Evolutionary conservation across 1,139 yeast genomes (phyloP).

Genomic region (Debaryomyces sp.): DNA sequence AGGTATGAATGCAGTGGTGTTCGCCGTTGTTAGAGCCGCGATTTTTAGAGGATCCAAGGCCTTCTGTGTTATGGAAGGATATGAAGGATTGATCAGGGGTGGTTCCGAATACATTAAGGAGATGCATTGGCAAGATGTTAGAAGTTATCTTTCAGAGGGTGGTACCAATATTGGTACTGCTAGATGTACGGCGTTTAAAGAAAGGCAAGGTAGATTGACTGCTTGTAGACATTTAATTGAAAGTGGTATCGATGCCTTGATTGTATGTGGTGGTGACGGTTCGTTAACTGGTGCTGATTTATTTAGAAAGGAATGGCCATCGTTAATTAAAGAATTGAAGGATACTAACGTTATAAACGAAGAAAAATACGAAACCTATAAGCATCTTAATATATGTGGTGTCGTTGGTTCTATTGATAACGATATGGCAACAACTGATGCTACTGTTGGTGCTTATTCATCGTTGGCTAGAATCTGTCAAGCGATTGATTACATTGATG

Average conservation of each 20-base stretch:
- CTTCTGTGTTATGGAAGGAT: constrained; percentile 76
- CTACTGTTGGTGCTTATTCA: constrained; percentile 81
- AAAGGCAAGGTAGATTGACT: constrained; percentile 64
- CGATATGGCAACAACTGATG: constrained; percentile 82
- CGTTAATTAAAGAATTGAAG: constrained; percentile 63
- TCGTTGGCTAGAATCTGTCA: constrained; percentile 76
- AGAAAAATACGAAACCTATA: constrained; percentile 55
- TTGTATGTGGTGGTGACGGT: constrained; percentile 88
- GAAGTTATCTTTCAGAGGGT: constrained; percentile 74
- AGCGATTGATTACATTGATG: constrained; percentile 80
- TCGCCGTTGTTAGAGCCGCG: constrained; percentile 79
- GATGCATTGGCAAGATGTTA: constrained; percentile 77
- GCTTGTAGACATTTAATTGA: constrained; percentile 71
- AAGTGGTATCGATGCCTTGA: constrained; percentile 76
- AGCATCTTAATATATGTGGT: constrained; percentile 71
- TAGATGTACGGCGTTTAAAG: constrained; percentile 67
- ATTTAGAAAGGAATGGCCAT: constrained; percentile 80
- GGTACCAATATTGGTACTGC: constrained; percentile 88
- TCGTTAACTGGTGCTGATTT: constrained; percentile 83
- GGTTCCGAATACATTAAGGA: constrained; percentile 60
- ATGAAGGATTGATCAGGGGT: constrained; percentile 74
- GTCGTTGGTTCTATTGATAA: constrained; percentile 82
- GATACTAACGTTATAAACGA: constrained; percentile 48
- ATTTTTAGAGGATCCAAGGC: constrained; percentile 73
- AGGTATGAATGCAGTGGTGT: constrained; percentile 82